Percentiles rank a stretch among this genome's conserved stretches.
Conservation (phyloP, 2,329 filamentous ascomycete species). For the Epichloe hybrida region DNA sequence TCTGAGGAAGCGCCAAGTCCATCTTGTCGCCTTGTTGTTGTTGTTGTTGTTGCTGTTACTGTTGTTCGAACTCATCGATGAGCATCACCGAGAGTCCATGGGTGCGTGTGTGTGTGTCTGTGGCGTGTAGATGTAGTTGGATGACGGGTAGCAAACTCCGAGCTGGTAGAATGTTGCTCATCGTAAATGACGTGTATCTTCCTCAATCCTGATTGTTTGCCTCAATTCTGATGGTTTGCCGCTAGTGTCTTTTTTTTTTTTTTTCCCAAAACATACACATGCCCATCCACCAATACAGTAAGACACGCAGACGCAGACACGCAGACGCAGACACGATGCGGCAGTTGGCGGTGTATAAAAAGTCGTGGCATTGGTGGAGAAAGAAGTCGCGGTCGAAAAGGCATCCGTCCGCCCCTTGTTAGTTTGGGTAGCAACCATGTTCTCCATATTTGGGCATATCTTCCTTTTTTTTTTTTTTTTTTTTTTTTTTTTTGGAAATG, state of each 20-base stretch:
- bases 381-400: not conserved
- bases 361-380: not conserved
- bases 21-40: not conserved
- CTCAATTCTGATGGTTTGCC: too few species aligned
- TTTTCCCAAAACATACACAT: too few species aligned
- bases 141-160: not conserved
- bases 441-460: not conserved
- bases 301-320: not conserved
- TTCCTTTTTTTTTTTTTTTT: too few species aligned
- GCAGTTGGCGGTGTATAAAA: not conserved
- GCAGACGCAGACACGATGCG: not conserved
- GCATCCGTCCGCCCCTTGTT: not conserved
- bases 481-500: too few species aligned
- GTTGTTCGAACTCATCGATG: too few species aligned
- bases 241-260: too few species aligned
- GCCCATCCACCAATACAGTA: not conserved
- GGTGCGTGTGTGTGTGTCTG: not conserved
- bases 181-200: not conserved
- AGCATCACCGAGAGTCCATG: too few species aligned
- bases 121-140: not conserved
- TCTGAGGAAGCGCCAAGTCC: not conserved
- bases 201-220: too few species aligned
- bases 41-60: too few species aligned
- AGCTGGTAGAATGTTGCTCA: too few species aligned
- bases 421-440: not conserved